A percentile compares a stretch with the other conserved stretches of the same genome.
phyloP scores from a whole-genome alignment of 2,329 filamentous ascomycete species.

The Aspergillus sp. region DNA sequence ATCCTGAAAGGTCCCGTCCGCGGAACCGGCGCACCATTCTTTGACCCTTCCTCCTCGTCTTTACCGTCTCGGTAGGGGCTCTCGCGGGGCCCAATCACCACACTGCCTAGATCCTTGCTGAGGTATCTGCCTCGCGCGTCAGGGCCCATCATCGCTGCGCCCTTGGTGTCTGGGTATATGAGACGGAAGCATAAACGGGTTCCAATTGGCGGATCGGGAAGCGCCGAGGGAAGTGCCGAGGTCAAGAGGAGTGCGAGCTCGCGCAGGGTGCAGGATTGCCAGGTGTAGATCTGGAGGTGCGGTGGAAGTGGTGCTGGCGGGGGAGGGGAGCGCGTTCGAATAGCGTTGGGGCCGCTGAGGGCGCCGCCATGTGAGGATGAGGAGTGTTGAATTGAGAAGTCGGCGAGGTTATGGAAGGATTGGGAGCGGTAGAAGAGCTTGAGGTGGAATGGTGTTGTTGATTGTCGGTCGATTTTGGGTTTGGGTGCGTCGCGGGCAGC shows the following conservation, averaged over 20 bases:
- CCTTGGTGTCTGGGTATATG: constrained; percentile 75
- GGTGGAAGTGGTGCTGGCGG: constrained; percentile 63
- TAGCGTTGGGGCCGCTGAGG: constrained; percentile 47
- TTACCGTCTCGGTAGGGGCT: constrained; percentile 25
- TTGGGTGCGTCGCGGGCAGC: constrained; percentile 35
- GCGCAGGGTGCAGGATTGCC: constrained; percentile 76
- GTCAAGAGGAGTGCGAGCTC: constrained; percentile 81
- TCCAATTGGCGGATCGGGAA: constrained; percentile 76
- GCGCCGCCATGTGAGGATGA: constrained; percentile 29
- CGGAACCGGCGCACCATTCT: constrained; percentile 40
- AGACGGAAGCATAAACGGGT: constrained; percentile 87
- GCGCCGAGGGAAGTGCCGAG: constrained; percentile 67
- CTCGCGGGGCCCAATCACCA: constrained; percentile 66
- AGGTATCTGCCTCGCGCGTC: constrained; percentile 66
- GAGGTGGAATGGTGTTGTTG: constrained; percentile 78
- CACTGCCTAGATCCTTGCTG: constrained; percentile 79
- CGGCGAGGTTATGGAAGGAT: constrained; percentile 65
- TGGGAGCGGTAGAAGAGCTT: constrained; percentile 81
- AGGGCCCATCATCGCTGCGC: constrained; percentile 40
- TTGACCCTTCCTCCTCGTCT: constrained; percentile 35
- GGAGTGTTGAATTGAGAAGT: constrained; percentile 42
- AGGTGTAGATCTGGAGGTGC: constrained; percentile 82
- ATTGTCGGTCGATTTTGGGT: constrained; percentile 66
- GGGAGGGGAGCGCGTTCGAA: constrained; percentile 53
- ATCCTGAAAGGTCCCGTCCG: constrained; percentile 42